Percentiles rank a stretch among this genome's conserved stretches.
These are phyloP conservation scores for Metarhizium guizhouense DNA, from an alignment of 2,329 filamentous ascomycete species.

Conservation along the genomic window DNA sequence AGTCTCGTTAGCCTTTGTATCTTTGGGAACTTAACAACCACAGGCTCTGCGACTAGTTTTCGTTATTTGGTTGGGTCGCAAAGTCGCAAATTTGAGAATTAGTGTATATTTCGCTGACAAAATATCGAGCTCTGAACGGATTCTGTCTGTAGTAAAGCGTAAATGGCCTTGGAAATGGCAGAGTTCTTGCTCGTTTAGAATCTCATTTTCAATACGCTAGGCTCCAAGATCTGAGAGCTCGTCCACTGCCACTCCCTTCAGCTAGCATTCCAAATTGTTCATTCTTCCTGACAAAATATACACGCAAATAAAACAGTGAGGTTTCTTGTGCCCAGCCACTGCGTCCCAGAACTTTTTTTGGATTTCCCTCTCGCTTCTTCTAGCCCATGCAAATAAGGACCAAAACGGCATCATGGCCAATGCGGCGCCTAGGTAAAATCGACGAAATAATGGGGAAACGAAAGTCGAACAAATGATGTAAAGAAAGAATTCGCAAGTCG, in stretches of 20 bases:
- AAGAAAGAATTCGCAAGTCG: conserved; percentile 1
- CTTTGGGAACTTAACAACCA: neutral
- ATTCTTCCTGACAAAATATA: conserved; percentile 1
- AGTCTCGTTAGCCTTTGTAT: neutral
- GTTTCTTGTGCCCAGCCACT: neutral
- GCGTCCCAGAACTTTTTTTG: neutral
- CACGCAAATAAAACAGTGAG: neutral
- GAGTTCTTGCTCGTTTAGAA: neutral
- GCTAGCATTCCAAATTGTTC: neutral
- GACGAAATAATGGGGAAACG: conserved; percentile 1
- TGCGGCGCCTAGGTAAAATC: neutral
- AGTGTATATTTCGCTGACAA: neutral
- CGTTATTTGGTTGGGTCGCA: neutral
- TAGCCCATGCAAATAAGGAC: neutral
- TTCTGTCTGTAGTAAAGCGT: neutral
- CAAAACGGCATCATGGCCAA: neutral
- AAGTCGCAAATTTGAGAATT: neutral
- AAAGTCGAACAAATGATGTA: conserved; percentile 9
- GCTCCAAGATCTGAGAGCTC: neutral
- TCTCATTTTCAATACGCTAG: neutral
- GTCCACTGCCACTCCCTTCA: neutral
- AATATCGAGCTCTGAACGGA: neutral
- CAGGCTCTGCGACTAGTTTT: neutral
- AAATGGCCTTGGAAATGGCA: neutral
- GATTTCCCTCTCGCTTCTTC: neutral